Evolutionary conservation across 176 grass and related monocot genomes (phyloP).

Genomic region (Oryza rufipogon): DNA sequence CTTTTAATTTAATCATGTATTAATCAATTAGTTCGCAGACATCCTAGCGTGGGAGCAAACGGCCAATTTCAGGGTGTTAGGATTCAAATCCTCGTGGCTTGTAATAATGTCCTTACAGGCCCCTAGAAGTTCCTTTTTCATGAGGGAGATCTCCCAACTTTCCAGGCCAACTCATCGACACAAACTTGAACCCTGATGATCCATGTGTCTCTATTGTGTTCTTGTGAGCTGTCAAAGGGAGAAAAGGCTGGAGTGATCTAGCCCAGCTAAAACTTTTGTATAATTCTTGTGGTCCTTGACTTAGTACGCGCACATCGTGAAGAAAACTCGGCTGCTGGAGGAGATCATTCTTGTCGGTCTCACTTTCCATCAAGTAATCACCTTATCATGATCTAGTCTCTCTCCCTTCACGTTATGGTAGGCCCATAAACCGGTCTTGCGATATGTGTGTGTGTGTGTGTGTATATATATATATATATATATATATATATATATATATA

Average conservation of each 20-base stretch:
- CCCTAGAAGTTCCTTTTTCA: not conserved
- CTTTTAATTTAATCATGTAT: no score
- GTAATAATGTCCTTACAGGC: not conserved
- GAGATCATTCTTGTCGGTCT: slow-evolving; percentile 70
- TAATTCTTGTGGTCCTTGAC: slow-evolving; percentile 45
- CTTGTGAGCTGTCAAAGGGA: slow-evolving; percentile 35
- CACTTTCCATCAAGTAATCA: slow-evolving; percentile 33
- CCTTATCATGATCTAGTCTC: slow-evolving; percentile 15
- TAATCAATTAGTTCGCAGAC: not conserved
- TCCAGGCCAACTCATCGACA: not conserved
- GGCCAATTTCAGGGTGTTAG: not conserved
- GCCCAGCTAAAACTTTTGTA: slow-evolving; percentile 37
- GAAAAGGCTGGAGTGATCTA: slow-evolving; percentile 22
- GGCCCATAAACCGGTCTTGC: slow-evolving; percentile 8
- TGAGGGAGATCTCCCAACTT: not conserved
- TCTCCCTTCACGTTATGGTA: slow-evolving; percentile 33
- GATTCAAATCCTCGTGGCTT: not conserved
- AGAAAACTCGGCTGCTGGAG: slow-evolving; percentile 38
- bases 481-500: no score
- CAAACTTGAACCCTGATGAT: not conserved
- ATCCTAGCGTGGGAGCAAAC: not conserved
- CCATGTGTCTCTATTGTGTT: not conserved
- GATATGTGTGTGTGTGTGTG: no score
- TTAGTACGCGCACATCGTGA: slow-evolving; percentile 34
- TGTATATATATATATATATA: no score